Base-by-base conservation (phyloP, 2,329 filamentous ascomycete genomes). In the Ascochyta viciae-villosae region DNA sequence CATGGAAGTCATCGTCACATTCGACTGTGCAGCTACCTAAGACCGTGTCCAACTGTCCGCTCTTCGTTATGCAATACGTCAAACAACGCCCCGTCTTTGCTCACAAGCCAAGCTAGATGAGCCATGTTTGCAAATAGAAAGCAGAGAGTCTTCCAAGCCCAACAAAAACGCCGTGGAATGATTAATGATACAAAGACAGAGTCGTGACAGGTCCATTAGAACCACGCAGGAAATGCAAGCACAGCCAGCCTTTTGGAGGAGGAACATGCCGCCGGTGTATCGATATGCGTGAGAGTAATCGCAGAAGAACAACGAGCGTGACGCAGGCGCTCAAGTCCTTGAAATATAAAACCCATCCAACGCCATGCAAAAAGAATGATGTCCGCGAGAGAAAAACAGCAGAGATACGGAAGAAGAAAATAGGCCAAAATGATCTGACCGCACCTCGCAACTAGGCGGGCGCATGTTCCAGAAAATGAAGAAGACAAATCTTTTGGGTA, bases 401-500 rank as follows among this genome's bases (percentile, higher is more conserved):
- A 43, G 40, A 54, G 44, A 50, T 54, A 52, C 31, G 37, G 33
- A 35, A n/a, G 4, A 26, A 26, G 33, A 19, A 59, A 44, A 51
- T 38, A 47, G 24, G 24, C 54, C 48, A 46, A n/a, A 46, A 29
- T 12, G 10, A 50, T 47, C 47, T 46, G 40, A 29, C 40, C 34
- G 45, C 37, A 47, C 50, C 46, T 45, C 49, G 16, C 39, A 34
- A 29, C 23, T 12, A 53, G 44, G 42, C 48, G 41, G 47, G 50
- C 47, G 39, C 43, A 45, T 44, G 50, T 42, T 12, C 26, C 46
- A 44, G 45, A n/a, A 47, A 51, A 37, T 15, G 22, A 48, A 49
- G 62, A 57, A 64, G 62, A 60, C 43, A 65, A 64, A 62, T 72
- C 60, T 65, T 66, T 62, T 68, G 71, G 73, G 73, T 75, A 75